Base-by-base conservation (phyloP, 179 eudicot genomes). In the Spinacia oleracea region DNA sequence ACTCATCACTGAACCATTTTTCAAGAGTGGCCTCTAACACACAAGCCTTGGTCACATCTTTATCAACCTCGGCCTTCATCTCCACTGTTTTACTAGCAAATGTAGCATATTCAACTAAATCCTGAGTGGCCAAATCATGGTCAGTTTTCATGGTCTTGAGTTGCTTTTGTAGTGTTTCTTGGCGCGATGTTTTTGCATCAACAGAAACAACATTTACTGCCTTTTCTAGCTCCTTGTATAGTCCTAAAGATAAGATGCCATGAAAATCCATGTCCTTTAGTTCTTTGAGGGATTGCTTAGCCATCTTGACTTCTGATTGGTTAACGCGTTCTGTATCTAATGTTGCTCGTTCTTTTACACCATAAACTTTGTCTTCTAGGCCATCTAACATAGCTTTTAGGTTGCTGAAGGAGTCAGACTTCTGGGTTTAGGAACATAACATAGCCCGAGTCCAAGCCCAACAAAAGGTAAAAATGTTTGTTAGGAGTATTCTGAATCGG, bases 11-110 rank as follows among this genome's bases (percentile, higher is more conserved):
- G 6, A 77, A 73, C 75, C 78, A 87, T 46, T 35, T 77, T 50
- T 87, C 84, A 21, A 78, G 16, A 9, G 56, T 48, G 27, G 59
- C 76, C 76, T 87, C 80, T 53, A 87, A 59, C 80, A 78, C 81
- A 43, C 80, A 69, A 48, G 87, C 89, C 76, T 82, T 80, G 32
- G 81, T 82, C 1, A 78, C 82, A 23, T 78, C 81, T 58, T 58
- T 63, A 31, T 84, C 82, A 8, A 84, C 56, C 38, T 73, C 86
- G 25, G 71, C 59, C 78, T 79, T 87, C 20, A 48, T 31, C 46
- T 80, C 56, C 25, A 74, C 20, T 48, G 56, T 80, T 32, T 23
- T 58, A 27, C 60, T 51, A n/a, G 51, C 67, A 70, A 82, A 84
- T 27, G 75, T 16, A 4, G 83, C 68, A 31, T 67, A 87, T 23